phyloP scores from a whole-genome alignment of 352 stramenopile genomes.

The Plasmopara muralis region DNA sequence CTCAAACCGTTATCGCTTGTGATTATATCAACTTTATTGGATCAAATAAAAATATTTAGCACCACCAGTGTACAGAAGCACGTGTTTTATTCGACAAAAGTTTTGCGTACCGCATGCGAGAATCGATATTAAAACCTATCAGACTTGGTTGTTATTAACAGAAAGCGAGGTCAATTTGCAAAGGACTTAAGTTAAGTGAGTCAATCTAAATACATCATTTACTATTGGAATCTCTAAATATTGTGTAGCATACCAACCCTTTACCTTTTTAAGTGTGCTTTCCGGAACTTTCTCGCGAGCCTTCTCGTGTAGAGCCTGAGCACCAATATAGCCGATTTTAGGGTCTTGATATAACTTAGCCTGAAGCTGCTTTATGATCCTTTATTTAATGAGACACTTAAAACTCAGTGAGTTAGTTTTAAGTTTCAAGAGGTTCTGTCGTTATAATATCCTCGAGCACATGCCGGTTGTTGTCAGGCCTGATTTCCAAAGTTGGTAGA shows the following conservation, averaged over 20 bases:
- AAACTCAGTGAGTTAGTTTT: not conserved
- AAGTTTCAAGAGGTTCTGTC: conserved; percentile 2
- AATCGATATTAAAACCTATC: not conserved
- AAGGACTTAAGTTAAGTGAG: too few relatives aligned
- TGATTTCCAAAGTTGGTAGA: too few relatives aligned
- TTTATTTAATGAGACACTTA: not conserved
- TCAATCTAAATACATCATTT: too few relatives aligned
- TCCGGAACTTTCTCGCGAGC: not conserved
- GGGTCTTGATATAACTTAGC: not conserved
- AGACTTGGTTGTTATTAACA: not conserved
- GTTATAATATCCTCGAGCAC: not conserved
- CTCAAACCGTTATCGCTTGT: not conserved
- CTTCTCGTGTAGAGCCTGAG: not conserved
- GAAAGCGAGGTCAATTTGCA: not conserved
- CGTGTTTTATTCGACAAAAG: not conserved
- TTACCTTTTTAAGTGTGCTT: not conserved
- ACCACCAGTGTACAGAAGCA: not conserved
- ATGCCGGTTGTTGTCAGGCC: not conserved
- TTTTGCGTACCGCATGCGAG: not conserved
- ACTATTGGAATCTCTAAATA: not conserved
- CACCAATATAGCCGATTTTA: not conserved
- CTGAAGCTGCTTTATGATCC: not conserved
- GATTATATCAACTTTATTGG: not conserved
- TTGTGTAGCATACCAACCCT: not conserved
- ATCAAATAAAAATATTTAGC: not conserved